A percentile compares a stretch with the other conserved stretches of the same genome.
These are phyloP conservation scores for Physcomitrium patens DNA, from an alignment of 225 moss, liverwort and hornwort genomes.

Conservation along the genomic window DNA sequence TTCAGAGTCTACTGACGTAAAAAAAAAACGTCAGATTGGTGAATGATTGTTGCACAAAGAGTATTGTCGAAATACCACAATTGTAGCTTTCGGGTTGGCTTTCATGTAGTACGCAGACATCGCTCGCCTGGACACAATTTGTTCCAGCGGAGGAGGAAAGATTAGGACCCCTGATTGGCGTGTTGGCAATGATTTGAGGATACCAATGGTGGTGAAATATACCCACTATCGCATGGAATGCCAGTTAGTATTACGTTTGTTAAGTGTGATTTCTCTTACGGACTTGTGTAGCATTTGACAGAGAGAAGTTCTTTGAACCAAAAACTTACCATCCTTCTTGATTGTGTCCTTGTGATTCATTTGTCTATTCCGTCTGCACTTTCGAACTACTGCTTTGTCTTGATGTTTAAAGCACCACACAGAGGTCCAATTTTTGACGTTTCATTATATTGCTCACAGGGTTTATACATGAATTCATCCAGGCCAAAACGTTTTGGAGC, in stretches of 20 bases:
- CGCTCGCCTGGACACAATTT: too few relatives aligned
- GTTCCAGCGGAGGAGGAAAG: neutral
- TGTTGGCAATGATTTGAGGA: neutral
- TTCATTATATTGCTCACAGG: constrained; percentile 3
- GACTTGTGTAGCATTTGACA: neutral
- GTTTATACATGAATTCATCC: neutral
- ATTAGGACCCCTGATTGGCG: neutral
- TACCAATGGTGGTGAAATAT: neutral
- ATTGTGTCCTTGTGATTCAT: neutral
- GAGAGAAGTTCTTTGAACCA: neutral
- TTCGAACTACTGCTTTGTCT: neutral
- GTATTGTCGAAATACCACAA: too few relatives aligned
- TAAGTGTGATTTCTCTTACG: neutral
- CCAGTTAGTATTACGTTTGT: neutral
- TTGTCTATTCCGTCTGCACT: too few relatives aligned
- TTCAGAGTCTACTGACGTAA: neutral
- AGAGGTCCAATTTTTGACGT: neutral
- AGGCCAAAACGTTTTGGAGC: neutral
- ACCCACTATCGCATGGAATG: neutral
- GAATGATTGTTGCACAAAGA: neutral
- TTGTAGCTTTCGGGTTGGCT: neutral
- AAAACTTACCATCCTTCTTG: neutral
- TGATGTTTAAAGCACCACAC: neutral
- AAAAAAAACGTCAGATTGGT: neutral
- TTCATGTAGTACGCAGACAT: too few relatives aligned